A percentile compares a stretch with the other conserved stretches of the same genome.
phyloP scores from a whole-genome alignment of 1,139 yeast species.

The Geotrichum cucujoidarum region DNA sequence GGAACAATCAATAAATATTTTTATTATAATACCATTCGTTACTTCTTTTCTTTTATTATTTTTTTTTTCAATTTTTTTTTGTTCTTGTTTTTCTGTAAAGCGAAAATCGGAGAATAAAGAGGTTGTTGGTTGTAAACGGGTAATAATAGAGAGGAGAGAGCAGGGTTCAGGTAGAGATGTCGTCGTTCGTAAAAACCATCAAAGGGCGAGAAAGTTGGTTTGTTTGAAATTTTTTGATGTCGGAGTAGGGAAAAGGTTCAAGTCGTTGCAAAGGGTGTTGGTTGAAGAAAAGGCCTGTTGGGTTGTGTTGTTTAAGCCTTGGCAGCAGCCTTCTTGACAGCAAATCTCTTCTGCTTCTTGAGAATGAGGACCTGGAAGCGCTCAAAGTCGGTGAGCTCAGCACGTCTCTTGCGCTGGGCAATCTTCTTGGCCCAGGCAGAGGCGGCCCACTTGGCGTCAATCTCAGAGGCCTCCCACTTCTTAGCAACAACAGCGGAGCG shows the following conservation, averaged over 20 bases:
- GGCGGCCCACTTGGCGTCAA: constrained; percentile 86
- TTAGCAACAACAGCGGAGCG: constrained; percentile 79
- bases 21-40: constrained; percentile 5
- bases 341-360: constrained; percentile 90
- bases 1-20: constrained; percentile 4
- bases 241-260: no score
- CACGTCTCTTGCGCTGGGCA: constrained; percentile 89
- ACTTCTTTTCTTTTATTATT: neutral
- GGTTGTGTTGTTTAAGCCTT: neutral
- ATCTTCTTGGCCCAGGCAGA: constrained; percentile 97
- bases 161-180: neutral
- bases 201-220: neutral
- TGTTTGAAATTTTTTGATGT: neutral
- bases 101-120: neutral
- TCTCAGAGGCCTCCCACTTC: constrained; percentile 91
- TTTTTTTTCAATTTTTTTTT: neutral
- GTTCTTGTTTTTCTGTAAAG: neutral
- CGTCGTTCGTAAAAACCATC: neutral
- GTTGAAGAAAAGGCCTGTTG: no score
- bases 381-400: constrained; percentile 65
- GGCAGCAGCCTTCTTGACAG: constrained; percentile 7
- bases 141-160: neutral
- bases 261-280: no score
- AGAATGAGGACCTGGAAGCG: constrained; percentile 97
- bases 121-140: neutral